Percentiles rank a stretch among this genome's conserved stretches.
Conservation (phyloP, 352 stramenopile species). For the Phytopythium aichiense region DNA sequence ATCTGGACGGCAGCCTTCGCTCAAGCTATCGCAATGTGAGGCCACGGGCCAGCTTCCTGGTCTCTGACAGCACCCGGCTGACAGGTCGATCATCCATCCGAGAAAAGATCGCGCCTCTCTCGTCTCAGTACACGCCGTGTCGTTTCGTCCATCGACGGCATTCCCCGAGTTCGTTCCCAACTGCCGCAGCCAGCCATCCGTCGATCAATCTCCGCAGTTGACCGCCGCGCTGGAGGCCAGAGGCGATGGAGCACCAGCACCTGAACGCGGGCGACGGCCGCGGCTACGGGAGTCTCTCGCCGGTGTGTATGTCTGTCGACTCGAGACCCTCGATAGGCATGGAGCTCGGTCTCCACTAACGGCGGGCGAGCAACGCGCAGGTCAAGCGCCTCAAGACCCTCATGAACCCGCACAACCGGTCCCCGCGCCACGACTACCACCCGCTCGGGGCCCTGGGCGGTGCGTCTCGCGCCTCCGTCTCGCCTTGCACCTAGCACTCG, state of each 20-base stretch:
- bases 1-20: too few species aligned
- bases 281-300: background rate
- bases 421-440: slow-evolving; percentile 3
- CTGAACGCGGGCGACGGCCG: background rate
- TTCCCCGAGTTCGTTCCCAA: too few species aligned
- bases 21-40: too few species aligned
- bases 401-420: slow-evolving; percentile 6
- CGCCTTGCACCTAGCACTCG: background rate
- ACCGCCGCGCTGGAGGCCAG: background rate
- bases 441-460: background rate
- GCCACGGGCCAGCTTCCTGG: too few species aligned
- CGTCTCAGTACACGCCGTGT: too few species aligned
- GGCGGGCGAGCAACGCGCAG: background rate
- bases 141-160: too few species aligned
- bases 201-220: too few species aligned
- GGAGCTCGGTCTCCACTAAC: background rate
- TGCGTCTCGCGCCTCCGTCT: background rate
- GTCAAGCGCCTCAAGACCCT: slow-evolving; percentile 22
- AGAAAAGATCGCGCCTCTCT: too few species aligned
- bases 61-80: too few species aligned
- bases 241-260: slow-evolving; percentile 1
- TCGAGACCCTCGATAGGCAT: background rate
- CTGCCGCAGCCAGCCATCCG: too few species aligned
- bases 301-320: slow-evolving; percentile 6
- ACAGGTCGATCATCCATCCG: too few species aligned